Base-by-base conservation (phyloP, 805 yeast species). In the Jamesozyma lodderae region DNA sequence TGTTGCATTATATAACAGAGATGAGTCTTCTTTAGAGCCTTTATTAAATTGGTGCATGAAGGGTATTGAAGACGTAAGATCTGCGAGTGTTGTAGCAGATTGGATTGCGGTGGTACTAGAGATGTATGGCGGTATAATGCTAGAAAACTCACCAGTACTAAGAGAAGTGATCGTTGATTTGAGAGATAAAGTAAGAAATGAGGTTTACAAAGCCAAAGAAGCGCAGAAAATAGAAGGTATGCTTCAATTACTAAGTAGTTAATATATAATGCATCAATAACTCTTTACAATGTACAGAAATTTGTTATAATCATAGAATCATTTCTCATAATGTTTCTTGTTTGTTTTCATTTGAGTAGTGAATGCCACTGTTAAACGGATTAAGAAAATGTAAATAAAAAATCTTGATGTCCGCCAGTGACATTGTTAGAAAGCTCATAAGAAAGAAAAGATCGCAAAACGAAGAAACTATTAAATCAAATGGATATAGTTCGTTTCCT, bases 211-310 rank as follows among this genome's bases (percentile, higher is more conserved):
- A 53, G 83, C 95, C 31, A 75, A 76, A 55, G 96, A 88, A 56
- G 94, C 96, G 6, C 82, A 81, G 58, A 80, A 77, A 57, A 77
- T 92, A 31, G 86, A 82, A 52, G 98, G 98, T 38, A 92, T 92
- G 96, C 67, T 92, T 51, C 94, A 86, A 61, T 62, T 92, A 49
- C 68, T 90, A 51, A 79, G 87, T 43, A 72, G 48, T 42, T 50
- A 16, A 26, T 8, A 26, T 11, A 11, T 23, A 11, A 23, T n/a
- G n/a, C n/a, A n/a, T n/a, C n/a, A n/a, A n/a, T n/a, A n/a, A n/a
- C n/a, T n/a, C n/a, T n/a, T n/a, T n/a, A n/a, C n/a, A n/a, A n/a
- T n/a, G n/a, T n/a, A n/a, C n/a, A n/a, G n/a, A n/a, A n/a, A n/a
- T n/a, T n/a, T n/a, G n/a, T n/a, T n/a, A n/a, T n/a, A n/a, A n/a